Percentiles rank a stretch among this genome's conserved stretches.
Evolutionary conservation across 2,329 filamentous ascomycete genomes (phyloP).

Genomic region (Aspergillus sergii): DNA sequence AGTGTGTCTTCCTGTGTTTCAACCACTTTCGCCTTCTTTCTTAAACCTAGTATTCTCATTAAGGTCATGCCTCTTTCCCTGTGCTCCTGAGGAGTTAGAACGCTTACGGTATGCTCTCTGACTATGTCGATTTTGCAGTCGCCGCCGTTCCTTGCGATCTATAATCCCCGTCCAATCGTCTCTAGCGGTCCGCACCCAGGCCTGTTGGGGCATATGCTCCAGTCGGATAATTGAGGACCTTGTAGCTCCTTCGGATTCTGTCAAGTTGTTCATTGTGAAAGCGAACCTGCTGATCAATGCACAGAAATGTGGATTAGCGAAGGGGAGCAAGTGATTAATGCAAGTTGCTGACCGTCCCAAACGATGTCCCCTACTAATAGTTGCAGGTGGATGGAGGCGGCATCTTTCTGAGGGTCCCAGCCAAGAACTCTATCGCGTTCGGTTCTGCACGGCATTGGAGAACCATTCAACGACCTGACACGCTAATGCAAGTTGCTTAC

Average conservation of each 20-base stretch:
- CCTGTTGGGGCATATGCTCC: conserved; percentile 21
- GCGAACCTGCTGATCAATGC: background rate
- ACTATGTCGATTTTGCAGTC: conserved; percentile 32
- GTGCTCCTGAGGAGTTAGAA: background rate
- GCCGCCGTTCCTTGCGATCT: conserved; percentile 25
- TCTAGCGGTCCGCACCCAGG: conserved; percentile 7
- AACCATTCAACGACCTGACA: no score
- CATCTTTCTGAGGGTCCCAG: background rate
- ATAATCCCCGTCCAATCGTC: conserved; percentile 32
- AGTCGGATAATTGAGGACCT: background rate
- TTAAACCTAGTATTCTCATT: background rate
- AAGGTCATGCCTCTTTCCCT: no score
- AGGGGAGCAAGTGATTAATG: background rate
- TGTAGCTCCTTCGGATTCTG: background rate
- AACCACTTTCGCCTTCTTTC: background rate
- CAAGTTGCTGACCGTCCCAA: conserved; percentile 1
- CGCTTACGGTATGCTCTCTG: conserved; percentile 28
- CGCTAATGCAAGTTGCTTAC: conserved; percentile 5
- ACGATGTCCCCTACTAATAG: background rate
- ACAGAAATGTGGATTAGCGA: background rate
- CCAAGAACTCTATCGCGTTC: background rate
- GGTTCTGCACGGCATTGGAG: background rate
- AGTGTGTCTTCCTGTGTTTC: background rate
- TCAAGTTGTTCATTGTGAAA: background rate
- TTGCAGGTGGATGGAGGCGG: background rate